Base-by-base conservation (phyloP, 2,329 filamentous ascomycete genomes). In the Spiromastix sp. region DNA sequence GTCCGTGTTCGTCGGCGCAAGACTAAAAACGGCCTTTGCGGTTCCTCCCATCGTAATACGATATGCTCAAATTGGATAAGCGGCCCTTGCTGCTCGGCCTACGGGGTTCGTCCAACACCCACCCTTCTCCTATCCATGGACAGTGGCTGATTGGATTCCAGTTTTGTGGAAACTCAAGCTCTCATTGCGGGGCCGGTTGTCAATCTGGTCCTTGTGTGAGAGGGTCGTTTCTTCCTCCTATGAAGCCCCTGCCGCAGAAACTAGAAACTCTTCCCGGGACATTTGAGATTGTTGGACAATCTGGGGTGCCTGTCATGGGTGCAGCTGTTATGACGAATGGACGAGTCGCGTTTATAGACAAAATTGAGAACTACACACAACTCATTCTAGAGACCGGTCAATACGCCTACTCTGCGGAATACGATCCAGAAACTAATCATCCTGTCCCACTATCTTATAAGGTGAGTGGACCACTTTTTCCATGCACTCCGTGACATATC, bases 291-390 rank as follows among this genome's bases (percentile, higher is more conserved):
- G 60, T 71, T 36, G 73, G 72, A 12, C 56, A 66, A 38, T 71
- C 71, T 34, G 74, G 74, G 44, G 74, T 77, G n/a, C 72, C 74
- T 26, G 72, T 66, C 11, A 78, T 78, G 74, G 72, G 76, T 46
- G 73, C 72, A 42, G 71, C 64, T 45, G 61, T 78, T 15, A 61
- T 77, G 59, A 69, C 64, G 10, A 75, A 77, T 46, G 72, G 73
- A 16, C 61, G 64, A 34, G 72, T 77, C 8, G 61, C 73, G 24
- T 78, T 78, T 55, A 55, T 77, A 11, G 74, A 78, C 60, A 79
- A 78, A 50, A 63, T 78, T 19, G 74, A 78, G 50, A 70, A 77
- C 50, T 77, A 72, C 52, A 75, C 73, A 1, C 62, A 77, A 40
- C 46, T 77, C 30, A 67, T 61, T 42, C 61, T 74, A 5, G 40